These are phyloP conservation scores for Didymella sp. DNA, from an alignment of 2,329 filamentous ascomycete genomes.

Conservation along the genomic window DNA sequence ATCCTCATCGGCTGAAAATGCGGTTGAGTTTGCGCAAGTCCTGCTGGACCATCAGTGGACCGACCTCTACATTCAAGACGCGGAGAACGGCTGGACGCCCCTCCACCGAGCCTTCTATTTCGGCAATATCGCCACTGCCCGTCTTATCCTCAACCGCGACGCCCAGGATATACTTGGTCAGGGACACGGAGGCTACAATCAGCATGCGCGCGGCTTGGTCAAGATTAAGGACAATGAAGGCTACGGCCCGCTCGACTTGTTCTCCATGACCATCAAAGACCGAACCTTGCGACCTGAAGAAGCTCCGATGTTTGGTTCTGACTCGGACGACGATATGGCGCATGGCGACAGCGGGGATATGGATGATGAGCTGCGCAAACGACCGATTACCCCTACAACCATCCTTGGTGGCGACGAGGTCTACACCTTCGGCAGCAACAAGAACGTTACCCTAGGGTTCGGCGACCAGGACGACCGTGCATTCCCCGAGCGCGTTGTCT, in stretches of 20 bases:
- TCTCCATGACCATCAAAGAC: slow-evolving; percentile 82
- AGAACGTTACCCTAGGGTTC: slow-evolving; percentile 89
- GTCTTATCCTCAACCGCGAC: slow-evolving; percentile 81
- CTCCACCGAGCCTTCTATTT: slow-evolving; percentile 89
- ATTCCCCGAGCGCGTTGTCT: slow-evolving; percentile 81
- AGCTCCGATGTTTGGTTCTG: slow-evolving; percentile 54
- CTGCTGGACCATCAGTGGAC: slow-evolving; percentile 82
- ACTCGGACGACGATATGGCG: slow-evolving; percentile 59
- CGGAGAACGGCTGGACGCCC: slow-evolving; percentile 94
- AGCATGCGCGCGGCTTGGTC: slow-evolving; percentile 76
- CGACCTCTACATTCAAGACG: slow-evolving; percentile 86
- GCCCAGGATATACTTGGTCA: slow-evolving; percentile 69
- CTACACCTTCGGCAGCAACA: slow-evolving; percentile 95
- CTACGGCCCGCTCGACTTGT: slow-evolving; percentile 92
- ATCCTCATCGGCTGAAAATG: slow-evolving; percentile 73
- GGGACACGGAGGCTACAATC: slow-evolving; percentile 63
- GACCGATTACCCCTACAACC: slow-evolving; percentile 37
- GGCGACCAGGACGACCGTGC: slow-evolving; percentile 96
- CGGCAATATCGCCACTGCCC: slow-evolving; percentile 86
- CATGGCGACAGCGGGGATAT: slow-evolving; percentile 54
- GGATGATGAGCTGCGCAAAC: slow-evolving; percentile 39
- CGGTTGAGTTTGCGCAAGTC: slow-evolving; percentile 76
- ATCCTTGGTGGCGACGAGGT: slow-evolving; percentile 77
- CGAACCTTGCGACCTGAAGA: slow-evolving; percentile 64
- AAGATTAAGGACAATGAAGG: slow-evolving; percentile 97